Percentiles rank a stretch among this genome's conserved stretches.
Evolutionary conservation across 2,329 filamentous ascomycete species (phyloP).

Genomic region (Pseudocercospora vitis): DNA sequence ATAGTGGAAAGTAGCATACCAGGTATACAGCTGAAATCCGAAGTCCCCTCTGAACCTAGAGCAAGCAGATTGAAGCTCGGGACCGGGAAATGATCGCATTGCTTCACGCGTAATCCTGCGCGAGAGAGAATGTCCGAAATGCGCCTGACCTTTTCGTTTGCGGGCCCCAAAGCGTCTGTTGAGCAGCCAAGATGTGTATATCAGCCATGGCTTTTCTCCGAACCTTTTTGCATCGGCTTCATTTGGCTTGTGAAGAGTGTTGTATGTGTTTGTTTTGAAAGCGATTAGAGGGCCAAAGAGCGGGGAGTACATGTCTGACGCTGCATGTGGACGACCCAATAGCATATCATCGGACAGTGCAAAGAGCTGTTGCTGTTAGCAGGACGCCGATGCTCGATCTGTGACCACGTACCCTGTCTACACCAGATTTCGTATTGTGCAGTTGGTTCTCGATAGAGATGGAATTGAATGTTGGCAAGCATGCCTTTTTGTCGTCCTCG

Average conservation of each 20-base stretch:
- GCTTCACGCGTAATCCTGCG: conserved; percentile 5
- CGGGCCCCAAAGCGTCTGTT: conserved; percentile 8
- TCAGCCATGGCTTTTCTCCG: conserved; percentile 12
- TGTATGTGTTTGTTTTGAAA: conserved; percentile 13
- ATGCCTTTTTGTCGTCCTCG: conserved; percentile 3
- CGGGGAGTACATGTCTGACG: conserved; percentile 9
- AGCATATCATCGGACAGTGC: conserved; percentile 12
- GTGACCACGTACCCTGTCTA: neutral
- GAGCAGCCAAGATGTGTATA: conserved; percentile 9
- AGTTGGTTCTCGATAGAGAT: conserved; percentile 4
- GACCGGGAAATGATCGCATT: conserved; percentile 9
- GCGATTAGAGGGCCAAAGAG: conserved; percentile 5
- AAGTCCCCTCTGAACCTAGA: conserved; percentile 9
- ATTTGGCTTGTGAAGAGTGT: conserved; percentile 1
- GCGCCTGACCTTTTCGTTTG: conserved; percentile 10
- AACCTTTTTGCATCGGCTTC: conserved; percentile 11
- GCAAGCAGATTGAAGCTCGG: conserved; percentile 6
- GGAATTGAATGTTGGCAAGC: neutral
- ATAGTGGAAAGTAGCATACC: conserved; percentile 13
- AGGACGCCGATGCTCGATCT: neutral
- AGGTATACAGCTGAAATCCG: conserved; percentile 9
- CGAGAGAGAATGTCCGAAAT: conserved; percentile 11
- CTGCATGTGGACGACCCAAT: conserved; percentile 3
- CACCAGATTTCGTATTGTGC: neutral
- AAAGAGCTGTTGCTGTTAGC: conserved; percentile 1